Evolutionary conservation across 1,139 yeast genomes (phyloP).

Genomic region (Pichia cactophila): DNA sequence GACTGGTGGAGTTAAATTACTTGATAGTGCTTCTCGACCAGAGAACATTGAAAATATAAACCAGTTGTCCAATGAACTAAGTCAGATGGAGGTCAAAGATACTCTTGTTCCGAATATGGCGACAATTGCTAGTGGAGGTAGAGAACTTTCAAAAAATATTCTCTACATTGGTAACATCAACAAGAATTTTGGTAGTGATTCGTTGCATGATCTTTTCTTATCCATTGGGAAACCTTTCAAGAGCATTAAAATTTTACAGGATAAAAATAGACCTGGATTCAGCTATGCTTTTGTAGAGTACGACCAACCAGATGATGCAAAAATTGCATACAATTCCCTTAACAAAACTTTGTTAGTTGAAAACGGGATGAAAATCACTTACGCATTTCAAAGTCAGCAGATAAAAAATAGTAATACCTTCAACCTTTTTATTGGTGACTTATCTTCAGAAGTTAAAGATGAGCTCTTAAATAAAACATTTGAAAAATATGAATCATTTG

Average conservation of each 20-base stretch:
- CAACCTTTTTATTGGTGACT: slow-evolving; percentile 81
- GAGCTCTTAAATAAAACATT: slow-evolving; percentile 58
- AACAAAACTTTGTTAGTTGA: slow-evolving; percentile 48
- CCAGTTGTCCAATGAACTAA: slow-evolving; percentile 8
- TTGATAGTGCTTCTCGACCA: not conserved
- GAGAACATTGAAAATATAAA: slow-evolving; percentile 3
- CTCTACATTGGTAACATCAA: slow-evolving; percentile 73
- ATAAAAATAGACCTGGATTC: slow-evolving; percentile 65
- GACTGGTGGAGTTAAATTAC: not conserved
- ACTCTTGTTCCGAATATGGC: slow-evolving; percentile 38
- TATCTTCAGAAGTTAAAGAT: slow-evolving; percentile 77
- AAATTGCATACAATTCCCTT: slow-evolving; percentile 51
- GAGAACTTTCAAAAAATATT: slow-evolving; percentile 66
- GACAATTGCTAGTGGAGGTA: slow-evolving; percentile 70
- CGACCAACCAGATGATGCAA: slow-evolving; percentile 50
- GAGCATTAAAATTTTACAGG: slow-evolving; percentile 62
- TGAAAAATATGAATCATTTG: slow-evolving; percentile 49
- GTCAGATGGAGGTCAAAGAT: not conserved
- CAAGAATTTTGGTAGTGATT: slow-evolving; percentile 56
- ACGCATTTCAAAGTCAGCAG: slow-evolving; percentile 78
- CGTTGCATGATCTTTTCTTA: slow-evolving; percentile 53
- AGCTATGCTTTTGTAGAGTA: slow-evolving; percentile 84
- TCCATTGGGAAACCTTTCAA: slow-evolving; percentile 49
- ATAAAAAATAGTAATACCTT: slow-evolving; percentile 47
- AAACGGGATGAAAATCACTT: slow-evolving; percentile 56